These are phyloP conservation scores for Rickenella mellea DNA, from an alignment of 768 basidiomycete genomes.

Conservation along the genomic window DNA sequence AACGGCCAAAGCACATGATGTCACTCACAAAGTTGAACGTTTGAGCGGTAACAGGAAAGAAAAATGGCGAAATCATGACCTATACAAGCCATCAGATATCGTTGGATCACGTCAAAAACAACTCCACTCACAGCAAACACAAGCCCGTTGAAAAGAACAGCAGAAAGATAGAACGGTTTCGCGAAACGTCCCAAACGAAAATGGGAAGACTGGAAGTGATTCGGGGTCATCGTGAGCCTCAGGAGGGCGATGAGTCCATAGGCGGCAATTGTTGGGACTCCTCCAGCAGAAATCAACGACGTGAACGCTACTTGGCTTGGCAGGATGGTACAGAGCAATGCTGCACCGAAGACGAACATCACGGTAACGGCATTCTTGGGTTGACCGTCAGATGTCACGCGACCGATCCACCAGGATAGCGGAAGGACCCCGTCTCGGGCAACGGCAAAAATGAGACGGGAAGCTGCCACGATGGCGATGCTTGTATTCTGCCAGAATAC, in stretches of 20 bases:
- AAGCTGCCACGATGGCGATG: conserved; percentile 80
- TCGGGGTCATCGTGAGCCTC: conserved; percentile 68
- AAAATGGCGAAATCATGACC: conserved; percentile 83
- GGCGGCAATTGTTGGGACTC: conserved; percentile 78
- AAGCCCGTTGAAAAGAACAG: conserved; percentile 63
- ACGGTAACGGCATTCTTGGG: conserved; percentile 82
- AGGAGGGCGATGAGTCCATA: conserved; percentile 77
- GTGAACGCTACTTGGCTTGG: conserved; percentile 90
- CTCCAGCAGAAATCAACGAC: conserved; percentile 81
- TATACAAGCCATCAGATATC: conserved; percentile 17
- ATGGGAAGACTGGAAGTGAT: conserved; percentile 62
- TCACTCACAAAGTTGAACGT: conserved; percentile 79
- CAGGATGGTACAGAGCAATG: conserved; percentile 77
- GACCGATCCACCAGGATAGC: conserved; percentile 72
- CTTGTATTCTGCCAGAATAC: conserved; percentile 60
- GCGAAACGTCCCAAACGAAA: conserved; percentile 63
- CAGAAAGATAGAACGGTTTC: conserved; percentile 57
- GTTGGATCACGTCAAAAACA: conserved; percentile 5
- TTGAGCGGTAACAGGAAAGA: conserved; percentile 67
- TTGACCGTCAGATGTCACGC: conserved; percentile 60
- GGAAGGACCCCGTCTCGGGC: conserved; percentile 93
- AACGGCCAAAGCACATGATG: not conserved
- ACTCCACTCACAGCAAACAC: conserved; percentile 53
- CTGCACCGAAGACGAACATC: conserved; percentile 70
- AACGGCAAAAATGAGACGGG: conserved; percentile 83